Evolutionary conservation across 2,329 filamentous ascomycete genomes (phyloP).

Genomic region (Massarina eburnea): DNA sequence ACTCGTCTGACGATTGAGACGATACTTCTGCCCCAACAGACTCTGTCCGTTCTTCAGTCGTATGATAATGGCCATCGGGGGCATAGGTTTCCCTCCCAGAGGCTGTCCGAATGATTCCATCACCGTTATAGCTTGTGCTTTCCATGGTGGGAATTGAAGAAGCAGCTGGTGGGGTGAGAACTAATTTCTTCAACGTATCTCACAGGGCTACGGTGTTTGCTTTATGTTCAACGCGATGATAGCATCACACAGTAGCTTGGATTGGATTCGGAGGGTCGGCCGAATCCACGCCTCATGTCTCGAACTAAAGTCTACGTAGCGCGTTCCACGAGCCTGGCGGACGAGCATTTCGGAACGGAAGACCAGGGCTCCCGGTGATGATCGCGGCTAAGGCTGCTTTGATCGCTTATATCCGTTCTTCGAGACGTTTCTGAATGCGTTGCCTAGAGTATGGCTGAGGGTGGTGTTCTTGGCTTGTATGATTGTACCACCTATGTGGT

Average conservation of each 20-base stretch:
- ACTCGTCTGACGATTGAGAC: constrained; percentile 10
- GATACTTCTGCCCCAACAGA: constrained; percentile 2
- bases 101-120: constrained; percentile 24
- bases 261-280: constrained; percentile 1
- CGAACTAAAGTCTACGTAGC: not conserved
- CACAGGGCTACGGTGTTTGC: not conserved
- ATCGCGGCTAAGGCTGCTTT: not conserved
- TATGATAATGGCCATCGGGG: constrained; percentile 24
- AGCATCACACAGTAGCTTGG: not conserved
- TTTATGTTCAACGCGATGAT: not conserved
- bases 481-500: too few relatives aligned
- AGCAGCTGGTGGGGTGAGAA: not conserved
- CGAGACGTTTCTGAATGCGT: not conserved
- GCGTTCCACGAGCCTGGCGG: not conserved
- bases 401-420: not conserved
- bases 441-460: too few relatives aligned
- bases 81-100: constrained; percentile 34
- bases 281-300: not conserved
- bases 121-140: not conserved
- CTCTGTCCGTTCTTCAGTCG: not conserved
- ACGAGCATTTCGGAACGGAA: not conserved
- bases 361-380: not conserved
- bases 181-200: not conserved
- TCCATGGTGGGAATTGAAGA: constrained; percentile 2
- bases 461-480: too few relatives aligned